phyloP scores from a whole-genome alignment of 306 rosid species.

The Sophora flavescens region DNA sequence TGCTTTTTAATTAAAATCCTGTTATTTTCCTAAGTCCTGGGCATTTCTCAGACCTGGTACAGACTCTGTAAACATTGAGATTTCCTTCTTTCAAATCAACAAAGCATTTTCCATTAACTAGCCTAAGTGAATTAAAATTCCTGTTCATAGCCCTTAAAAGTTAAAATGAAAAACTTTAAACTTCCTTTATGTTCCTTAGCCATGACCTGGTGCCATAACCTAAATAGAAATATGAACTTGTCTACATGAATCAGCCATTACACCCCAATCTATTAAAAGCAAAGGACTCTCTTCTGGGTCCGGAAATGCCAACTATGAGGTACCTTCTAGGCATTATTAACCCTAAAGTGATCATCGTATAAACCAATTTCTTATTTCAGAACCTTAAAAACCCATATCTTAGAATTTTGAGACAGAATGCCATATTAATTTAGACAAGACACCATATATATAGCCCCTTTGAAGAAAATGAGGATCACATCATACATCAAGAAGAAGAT shows the following conservation, averaged over 20 bases:
- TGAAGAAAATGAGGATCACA: constrained; percentile 38
- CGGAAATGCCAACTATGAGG: background rate
- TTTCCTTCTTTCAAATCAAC: constrained; percentile 17
- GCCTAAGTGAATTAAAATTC: background rate
- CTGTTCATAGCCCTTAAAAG: constrained; percentile 3
- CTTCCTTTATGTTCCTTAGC: background rate
- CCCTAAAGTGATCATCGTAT: constrained; percentile 15
- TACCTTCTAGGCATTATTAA: constrained; percentile 22
- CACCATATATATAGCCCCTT: background rate
- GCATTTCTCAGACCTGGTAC: constrained; percentile 1
- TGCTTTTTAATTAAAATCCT: constrained; percentile 4
- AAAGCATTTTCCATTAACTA: background rate
- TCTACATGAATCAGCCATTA: background rate
- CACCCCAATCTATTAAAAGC: background rate
- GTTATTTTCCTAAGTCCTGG: constrained; percentile 7
- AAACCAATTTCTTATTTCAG: constrained; percentile 20
- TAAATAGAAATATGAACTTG: background rate
- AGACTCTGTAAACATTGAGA: background rate
- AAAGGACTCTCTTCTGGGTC: background rate
- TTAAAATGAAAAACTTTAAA: background rate
- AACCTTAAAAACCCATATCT: constrained; percentile 9
- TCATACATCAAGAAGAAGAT: constrained; percentile 28
- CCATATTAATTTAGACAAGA: constrained; percentile 31
- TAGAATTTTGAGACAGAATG: constrained; percentile 10
- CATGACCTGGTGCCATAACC: background rate